These are phyloP conservation scores for Alternaria ventricosa DNA, from an alignment of 2,329 filamentous ascomycete genomes.

Conservation along the genomic window DNA sequence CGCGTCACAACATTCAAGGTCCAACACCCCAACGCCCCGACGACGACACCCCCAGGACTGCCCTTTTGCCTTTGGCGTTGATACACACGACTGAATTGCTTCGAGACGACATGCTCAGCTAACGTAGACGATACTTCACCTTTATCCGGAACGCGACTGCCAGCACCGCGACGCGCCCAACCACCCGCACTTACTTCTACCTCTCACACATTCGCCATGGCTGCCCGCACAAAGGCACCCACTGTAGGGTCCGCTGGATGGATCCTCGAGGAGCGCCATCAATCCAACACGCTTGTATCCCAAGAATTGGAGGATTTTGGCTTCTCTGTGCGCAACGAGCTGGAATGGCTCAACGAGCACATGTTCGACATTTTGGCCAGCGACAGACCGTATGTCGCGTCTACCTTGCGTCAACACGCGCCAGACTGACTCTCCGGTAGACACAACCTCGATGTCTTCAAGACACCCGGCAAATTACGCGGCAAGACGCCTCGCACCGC, in stretches of 20 bases:
- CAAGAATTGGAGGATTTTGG: constrained; percentile 92
- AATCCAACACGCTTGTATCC: constrained; percentile 75
- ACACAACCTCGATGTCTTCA: constrained; percentile 94
- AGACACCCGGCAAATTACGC: constrained; percentile 83
- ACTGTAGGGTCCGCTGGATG: constrained; percentile 83
- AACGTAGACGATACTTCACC: constrained; percentile 7
- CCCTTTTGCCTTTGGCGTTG: constrained; percentile 18
- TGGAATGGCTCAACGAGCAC: constrained; percentile 98
- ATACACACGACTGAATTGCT: constrained; percentile 15
- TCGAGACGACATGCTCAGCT: constrained; percentile 29
- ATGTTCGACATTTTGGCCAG: constrained; percentile 93
- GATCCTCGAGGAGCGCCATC: constrained; percentile 83
- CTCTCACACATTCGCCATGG: constrained; percentile 31
- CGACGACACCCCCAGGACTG: constrained; percentile 16
- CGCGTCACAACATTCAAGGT: constrained; percentile 24
- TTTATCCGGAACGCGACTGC: constrained; percentile 19
- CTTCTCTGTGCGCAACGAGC: constrained; percentile 88
- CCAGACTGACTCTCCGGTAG: constrained; percentile 57
- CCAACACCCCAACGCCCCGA: constrained; percentile 17
- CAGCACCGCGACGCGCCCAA: constrained; percentile 34
- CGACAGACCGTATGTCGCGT: constrained; percentile 76
- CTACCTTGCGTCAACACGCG: constrained; percentile 6
- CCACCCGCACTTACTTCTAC: constrained; percentile 6
- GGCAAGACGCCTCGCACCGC: constrained; percentile 79
- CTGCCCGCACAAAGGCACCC: constrained; percentile 43